These are phyloP conservation scores for Cicer yamashitae DNA, from an alignment of 306 rosid genomes.

Conservation along the genomic window DNA sequence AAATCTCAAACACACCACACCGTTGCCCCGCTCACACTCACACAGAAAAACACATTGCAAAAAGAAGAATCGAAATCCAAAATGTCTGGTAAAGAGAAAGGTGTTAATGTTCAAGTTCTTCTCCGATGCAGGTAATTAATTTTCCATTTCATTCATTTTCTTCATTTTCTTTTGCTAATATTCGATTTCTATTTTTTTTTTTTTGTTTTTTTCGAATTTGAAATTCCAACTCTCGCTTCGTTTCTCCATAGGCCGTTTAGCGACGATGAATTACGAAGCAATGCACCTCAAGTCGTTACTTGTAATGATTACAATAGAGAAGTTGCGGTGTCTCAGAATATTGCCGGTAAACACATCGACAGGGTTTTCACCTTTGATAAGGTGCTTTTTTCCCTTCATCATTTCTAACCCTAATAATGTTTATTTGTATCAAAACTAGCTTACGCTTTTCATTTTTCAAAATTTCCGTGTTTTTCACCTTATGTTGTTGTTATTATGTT, in stretches of 20 bases:
- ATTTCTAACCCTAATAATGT: background rate
- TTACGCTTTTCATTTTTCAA: background rate
- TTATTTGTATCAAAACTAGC: background rate
- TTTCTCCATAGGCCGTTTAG: conserved; percentile 70
- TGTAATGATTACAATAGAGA: conserved; percentile 82
- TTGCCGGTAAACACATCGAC: conserved; percentile 89
- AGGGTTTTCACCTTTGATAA: conserved; percentile 90
- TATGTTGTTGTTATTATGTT: background rate
- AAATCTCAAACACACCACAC: conserved; percentile 56
- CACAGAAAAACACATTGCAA: background rate
- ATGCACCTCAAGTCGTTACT: conserved; percentile 87
- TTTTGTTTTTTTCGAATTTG: background rate
- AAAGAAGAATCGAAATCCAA: background rate
- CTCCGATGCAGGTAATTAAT: conserved; percentile 82
- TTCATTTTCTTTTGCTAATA: background rate
- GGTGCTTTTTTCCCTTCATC: conserved; percentile 47
- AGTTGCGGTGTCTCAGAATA: conserved; percentile 86
- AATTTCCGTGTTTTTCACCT: too few species aligned
- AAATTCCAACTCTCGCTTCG: background rate
- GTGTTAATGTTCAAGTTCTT: conserved; percentile 95
- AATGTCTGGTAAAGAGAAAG: conserved; percentile 91
- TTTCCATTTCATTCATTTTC: background rate
- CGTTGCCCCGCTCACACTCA: conserved; percentile 22
- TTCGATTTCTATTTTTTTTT: background rate
- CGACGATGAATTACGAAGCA: conserved; percentile 85